Percentiles rank a stretch among this genome's conserved stretches.
Conservation (phyloP, 345 rosid species). For the Trapa bicornis region DNA sequence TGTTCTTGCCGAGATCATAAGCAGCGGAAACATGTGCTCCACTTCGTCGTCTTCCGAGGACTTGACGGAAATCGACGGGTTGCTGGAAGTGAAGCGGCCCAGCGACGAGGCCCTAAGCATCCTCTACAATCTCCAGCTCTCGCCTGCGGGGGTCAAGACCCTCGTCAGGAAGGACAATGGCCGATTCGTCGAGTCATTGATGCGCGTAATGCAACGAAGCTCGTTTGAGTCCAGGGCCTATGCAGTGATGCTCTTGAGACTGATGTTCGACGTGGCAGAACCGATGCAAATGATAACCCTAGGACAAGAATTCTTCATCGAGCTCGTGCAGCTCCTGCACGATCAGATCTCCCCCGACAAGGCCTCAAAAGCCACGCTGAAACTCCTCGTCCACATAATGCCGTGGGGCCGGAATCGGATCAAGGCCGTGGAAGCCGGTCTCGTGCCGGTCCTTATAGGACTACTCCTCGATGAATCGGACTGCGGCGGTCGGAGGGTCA, state of each 20-base stretch:
- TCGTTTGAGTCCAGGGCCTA: slow-evolving; percentile 26
- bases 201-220: slow-evolving; percentile 16
- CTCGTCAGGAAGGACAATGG: slow-evolving; percentile 31
- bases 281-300: slow-evolving; percentile 25
- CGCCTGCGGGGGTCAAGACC: slow-evolving; percentile 46
- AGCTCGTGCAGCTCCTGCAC: slow-evolving; percentile 22
- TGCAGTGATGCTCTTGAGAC: slow-evolving; percentile 19
- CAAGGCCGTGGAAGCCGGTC: slow-evolving; percentile 35
- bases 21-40: background rate
- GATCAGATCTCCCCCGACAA: slow-evolving; percentile 34
- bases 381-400: slow-evolving; percentile 24
- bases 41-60: background rate
- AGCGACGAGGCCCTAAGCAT: slow-evolving; percentile 55
- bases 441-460: slow-evolving; percentile 21
- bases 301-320: slow-evolving; percentile 24
- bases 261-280: slow-evolving; percentile 28
- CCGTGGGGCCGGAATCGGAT: slow-evolving; percentile 57
- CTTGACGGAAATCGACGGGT: slow-evolving; percentile 7
- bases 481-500: slow-evolving; percentile 14
- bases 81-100: slow-evolving; percentile 11
- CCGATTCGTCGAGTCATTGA: slow-evolving; percentile 29
- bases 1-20: slow-evolving; percentile 42
- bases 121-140: slow-evolving; percentile 51
- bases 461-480: slow-evolving; percentile 31
- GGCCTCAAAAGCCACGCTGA: slow-evolving; percentile 33